These are phyloP conservation scores for Gastrodia elata DNA, from an alignment of 106 monocot genomes.

Conservation along the genomic window DNA sequence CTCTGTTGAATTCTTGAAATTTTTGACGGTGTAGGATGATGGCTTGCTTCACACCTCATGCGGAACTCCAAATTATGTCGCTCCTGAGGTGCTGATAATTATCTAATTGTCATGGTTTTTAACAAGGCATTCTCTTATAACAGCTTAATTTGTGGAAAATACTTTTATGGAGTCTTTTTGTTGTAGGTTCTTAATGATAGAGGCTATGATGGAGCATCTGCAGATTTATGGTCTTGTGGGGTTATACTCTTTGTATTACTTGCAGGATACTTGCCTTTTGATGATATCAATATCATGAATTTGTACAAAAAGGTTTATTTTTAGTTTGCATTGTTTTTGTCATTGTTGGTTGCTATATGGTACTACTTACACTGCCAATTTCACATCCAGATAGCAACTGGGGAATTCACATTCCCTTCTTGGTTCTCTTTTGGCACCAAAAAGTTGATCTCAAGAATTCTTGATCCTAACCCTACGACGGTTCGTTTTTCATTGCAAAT, in stretches of 20 bases:
- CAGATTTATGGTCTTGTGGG: slow-evolving; percentile 93
- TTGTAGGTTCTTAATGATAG: slow-evolving; percentile 57
- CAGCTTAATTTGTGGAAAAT: neutral
- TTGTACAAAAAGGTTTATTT: slow-evolving; percentile 68
- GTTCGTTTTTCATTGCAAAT: slow-evolving; percentile 22
- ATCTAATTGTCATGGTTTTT: neutral
- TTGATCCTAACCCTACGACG: slow-evolving; percentile 81
- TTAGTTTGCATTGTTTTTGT: neutral
- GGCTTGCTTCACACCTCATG: slow-evolving; percentile 80
- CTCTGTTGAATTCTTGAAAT: neutral
- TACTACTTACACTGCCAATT: neutral
- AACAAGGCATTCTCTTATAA: neutral
- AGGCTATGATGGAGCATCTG: slow-evolving; percentile 84
- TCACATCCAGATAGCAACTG: slow-evolving; percentile 52
- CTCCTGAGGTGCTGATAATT: slow-evolving; percentile 57
- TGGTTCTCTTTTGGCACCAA: slow-evolving; percentile 81
- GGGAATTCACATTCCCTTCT: slow-evolving; percentile 63
- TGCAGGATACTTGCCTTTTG: slow-evolving; percentile 93
- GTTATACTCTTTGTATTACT: slow-evolving; percentile 84
- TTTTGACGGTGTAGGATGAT: slow-evolving; percentile 44
- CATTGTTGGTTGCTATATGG: neutral
- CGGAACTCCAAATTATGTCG: slow-evolving; percentile 91
- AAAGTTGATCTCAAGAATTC: slow-evolving; percentile 57
- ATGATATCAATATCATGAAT: slow-evolving; percentile 72
- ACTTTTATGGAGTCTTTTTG: neutral